Conservation (phyloP, 2,329 filamentous ascomycete species). For the Coniosporium uncinatum region DNA sequence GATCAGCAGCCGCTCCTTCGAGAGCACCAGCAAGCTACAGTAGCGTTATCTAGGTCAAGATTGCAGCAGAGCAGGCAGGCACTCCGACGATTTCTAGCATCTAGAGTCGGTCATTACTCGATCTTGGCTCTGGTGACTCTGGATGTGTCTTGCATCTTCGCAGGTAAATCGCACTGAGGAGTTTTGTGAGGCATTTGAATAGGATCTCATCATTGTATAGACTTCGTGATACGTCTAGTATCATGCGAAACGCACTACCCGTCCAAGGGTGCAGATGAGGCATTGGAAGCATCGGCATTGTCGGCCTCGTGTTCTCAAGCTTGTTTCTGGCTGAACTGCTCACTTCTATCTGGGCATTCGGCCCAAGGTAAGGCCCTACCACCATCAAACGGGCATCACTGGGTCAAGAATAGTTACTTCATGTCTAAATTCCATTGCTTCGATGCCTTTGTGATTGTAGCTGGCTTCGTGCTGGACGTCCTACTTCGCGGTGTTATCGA, state of each 20-base stretch:
- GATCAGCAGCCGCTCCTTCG: not conserved
- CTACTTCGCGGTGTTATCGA: conserved; percentile 52
- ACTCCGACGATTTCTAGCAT: conserved; percentile 31
- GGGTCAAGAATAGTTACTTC: conserved; percentile 26
- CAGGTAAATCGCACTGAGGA: conserved; percentile 15
- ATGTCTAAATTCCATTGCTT: conserved; percentile 52
- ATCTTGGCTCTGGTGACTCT: conserved; percentile 41
- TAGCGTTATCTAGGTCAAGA: not conserved
- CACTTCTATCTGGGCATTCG: conserved; percentile 55
- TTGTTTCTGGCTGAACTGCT: conserved; percentile 60
- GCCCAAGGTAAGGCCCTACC: conserved; percentile 49
- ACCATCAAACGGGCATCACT: not conserved
- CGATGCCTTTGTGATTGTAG: conserved; percentile 56
- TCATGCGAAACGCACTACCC: conserved; percentile 33
- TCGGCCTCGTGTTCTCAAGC: conserved; percentile 54
- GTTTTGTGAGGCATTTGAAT: not conserved
- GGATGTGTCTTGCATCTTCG: conserved; percentile 46
- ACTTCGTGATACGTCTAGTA: conserved; percentile 43
- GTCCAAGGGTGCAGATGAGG: conserved; percentile 23
- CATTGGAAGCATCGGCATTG: conserved; percentile 38
- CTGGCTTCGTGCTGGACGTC: conserved; percentile 57
- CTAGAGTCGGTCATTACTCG: conserved; percentile 41
- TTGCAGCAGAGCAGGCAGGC: conserved; percentile 8
- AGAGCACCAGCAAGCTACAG: not conserved
- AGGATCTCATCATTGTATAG: conserved; percentile 12